These are phyloP conservation scores for Fusarium keratoplasticum DNA, from an alignment of 2,329 filamentous ascomycete genomes.

Conservation along the genomic window DNA sequence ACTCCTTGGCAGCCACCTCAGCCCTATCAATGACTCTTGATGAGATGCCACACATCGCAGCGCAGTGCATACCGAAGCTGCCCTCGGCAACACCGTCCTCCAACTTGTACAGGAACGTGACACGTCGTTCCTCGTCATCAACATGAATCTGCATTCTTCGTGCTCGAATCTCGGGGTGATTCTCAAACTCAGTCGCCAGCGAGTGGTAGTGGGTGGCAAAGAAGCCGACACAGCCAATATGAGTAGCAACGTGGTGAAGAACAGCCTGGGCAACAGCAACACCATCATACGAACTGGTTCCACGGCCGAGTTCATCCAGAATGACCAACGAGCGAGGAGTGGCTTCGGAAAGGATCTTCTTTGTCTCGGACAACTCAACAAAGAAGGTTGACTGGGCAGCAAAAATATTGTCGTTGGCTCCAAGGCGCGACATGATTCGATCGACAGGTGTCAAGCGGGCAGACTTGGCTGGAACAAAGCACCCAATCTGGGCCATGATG, in stretches of 20 bases:
- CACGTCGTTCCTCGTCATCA: constrained; percentile 82
- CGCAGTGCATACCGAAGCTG: constrained; percentile 99
- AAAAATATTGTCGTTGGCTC: constrained; percentile 99
- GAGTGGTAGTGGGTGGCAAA: constrained; percentile 99
- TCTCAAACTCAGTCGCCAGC: constrained; percentile 88
- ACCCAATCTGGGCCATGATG: constrained; percentile 97
- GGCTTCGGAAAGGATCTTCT: constrained; percentile 96
- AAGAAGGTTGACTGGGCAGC: constrained; percentile 98
- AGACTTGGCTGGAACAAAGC: constrained; percentile 85
- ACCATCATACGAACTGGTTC: constrained; percentile 95
- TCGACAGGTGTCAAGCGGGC: constrained; percentile 91
- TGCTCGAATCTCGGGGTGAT: constrained; percentile 87
- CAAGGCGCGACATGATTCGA: constrained; percentile 97
- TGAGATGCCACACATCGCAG: constrained; percentile 96
- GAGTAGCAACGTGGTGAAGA: constrained; percentile 93
- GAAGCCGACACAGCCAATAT: constrained; percentile 94
- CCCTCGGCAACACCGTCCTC: constrained; percentile 95
- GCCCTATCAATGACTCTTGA: constrained; percentile 84
- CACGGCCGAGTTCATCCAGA: constrained; percentile 93
- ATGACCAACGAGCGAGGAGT: constrained; percentile 96
- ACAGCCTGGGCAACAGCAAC: constrained; percentile 97
- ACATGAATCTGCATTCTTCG: constrained; percentile 96
- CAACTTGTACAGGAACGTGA: constrained; percentile 97
- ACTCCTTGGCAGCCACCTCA: constrained; percentile 88
- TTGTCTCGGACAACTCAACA: constrained; percentile 95